These are phyloP conservation scores for Wallacemonas sp. DNA, from an alignment of 208 protist species.

Conservation along the genomic window DNA sequence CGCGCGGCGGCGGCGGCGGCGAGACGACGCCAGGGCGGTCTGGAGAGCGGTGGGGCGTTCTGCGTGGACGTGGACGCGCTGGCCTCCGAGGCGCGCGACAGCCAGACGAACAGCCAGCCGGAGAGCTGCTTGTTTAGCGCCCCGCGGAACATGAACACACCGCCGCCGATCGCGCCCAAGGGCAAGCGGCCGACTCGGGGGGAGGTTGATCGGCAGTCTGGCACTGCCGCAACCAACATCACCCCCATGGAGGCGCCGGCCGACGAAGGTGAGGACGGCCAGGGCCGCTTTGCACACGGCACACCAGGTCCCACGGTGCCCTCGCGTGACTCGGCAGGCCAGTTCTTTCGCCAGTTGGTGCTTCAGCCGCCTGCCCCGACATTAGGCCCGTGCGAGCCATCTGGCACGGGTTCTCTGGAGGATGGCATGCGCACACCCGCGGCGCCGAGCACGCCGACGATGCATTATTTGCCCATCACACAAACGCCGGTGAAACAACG, in stretches of 20 bases:
- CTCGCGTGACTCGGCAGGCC: background rate
- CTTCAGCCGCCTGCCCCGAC: background rate
- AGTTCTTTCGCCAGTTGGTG: conserved; percentile 7
- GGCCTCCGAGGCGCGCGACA: background rate
- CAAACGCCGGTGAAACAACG: conserved; percentile 47
- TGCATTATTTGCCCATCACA: conserved; percentile 9
- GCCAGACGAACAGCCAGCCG: background rate
- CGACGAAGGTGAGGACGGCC: background rate
- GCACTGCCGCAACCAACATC: background rate
- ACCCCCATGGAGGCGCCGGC: background rate
- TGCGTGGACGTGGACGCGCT: no score
- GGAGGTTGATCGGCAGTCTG: no score
- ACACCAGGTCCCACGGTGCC: no score
- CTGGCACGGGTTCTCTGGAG: no score
- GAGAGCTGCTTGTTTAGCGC: conserved; percentile 10
- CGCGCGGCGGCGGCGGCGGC: background rate
- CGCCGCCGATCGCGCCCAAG: background rate
- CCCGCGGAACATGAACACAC: conserved; percentile 14
- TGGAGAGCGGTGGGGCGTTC: background rate
- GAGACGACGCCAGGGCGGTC: background rate
- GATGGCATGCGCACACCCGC: background rate
- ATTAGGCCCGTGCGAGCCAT: no score
- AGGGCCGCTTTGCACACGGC: no score
- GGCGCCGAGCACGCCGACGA: conserved; percentile 4
- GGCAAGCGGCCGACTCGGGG: no score